These are phyloP conservation scores for Microglena sp. DNA, from an alignment of 139 green algal genomes.

Conservation along the genomic window DNA sequence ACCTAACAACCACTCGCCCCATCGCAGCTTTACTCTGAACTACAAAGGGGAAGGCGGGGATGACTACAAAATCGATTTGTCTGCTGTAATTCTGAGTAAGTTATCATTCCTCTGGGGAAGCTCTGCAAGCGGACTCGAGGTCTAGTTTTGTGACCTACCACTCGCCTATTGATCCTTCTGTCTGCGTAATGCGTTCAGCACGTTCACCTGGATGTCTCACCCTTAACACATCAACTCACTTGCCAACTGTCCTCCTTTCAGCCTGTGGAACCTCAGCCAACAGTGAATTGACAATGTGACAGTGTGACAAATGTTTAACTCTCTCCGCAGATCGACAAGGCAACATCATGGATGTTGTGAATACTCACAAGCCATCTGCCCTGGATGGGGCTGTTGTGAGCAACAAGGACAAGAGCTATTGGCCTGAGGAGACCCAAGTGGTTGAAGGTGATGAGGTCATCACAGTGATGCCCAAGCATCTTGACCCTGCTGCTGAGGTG, in stretches of 20 bases:
- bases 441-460: constrained; percentile 30
- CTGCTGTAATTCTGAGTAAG: constrained; percentile 5
- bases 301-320: no score
- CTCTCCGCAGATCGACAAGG: constrained; percentile 12
- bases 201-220: no score
- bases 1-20: not conserved
- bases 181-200: no score
- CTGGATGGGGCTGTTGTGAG: constrained; percentile 23
- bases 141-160: no score
- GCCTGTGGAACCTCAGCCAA: not conserved
- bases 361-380: constrained; percentile 25
- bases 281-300: no score
- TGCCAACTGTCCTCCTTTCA: not conserved
- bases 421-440: constrained; percentile 14
- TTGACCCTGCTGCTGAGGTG: constrained; percentile 21
- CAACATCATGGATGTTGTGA: constrained; percentile 19
- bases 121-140: no score
- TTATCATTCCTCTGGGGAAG: no score
- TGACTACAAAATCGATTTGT: not conserved
- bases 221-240: no score
- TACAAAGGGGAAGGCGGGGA: not conserved
- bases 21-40: constrained; percentile 11
- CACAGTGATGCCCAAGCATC: constrained; percentile 28
- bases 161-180: no score
- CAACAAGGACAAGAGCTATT: constrained; percentile 13